Conservation (phyloP, 1,139 yeast genomes). For the Chernovozyma aurita region DNA sequence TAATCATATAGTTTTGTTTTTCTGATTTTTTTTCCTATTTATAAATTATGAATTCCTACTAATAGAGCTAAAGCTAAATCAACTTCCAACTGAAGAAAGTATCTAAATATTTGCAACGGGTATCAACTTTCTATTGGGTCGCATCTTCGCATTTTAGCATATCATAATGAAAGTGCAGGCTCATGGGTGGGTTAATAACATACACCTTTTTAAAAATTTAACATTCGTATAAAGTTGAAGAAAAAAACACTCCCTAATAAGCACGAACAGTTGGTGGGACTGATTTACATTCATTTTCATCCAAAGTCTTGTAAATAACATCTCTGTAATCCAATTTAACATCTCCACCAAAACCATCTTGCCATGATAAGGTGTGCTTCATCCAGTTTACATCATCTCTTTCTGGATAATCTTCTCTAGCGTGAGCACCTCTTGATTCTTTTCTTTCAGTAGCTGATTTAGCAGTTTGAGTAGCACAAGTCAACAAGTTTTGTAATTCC, state of each 20-base stretch:
- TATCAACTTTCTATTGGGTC: too few relatives aligned
- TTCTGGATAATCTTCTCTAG: constrained; percentile 94
- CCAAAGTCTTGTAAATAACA: constrained; percentile 80
- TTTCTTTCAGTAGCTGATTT: constrained; percentile 89
- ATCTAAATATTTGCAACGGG: too few relatives aligned
- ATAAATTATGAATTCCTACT: too few relatives aligned
- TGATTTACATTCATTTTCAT: constrained; percentile 87
- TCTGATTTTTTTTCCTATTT: too few relatives aligned
- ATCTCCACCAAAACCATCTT: constrained; percentile 62
- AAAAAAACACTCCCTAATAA: constrained; percentile 40
- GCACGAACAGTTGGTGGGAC: constrained; percentile 98
- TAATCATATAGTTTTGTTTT: too few relatives aligned
- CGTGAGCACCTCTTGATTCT: constrained; percentile 99
- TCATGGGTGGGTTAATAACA: too few relatives aligned
- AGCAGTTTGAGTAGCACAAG: constrained; percentile 97
- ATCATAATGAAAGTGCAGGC: too few relatives aligned
- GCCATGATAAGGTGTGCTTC: constrained; percentile 97
- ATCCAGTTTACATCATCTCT: constrained; percentile 97
- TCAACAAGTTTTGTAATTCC: constrained; percentile 92
- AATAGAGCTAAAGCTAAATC: too few relatives aligned
- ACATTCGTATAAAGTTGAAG: neutral
- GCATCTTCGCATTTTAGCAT: neutral
- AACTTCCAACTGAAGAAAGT: too few relatives aligned
- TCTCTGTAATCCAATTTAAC: constrained; percentile 81
- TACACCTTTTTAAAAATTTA: too few relatives aligned